phyloP scores from a whole-genome alignment of 1,139 yeast genomes.

The Magnusiomyces suaveolens region DNA sequence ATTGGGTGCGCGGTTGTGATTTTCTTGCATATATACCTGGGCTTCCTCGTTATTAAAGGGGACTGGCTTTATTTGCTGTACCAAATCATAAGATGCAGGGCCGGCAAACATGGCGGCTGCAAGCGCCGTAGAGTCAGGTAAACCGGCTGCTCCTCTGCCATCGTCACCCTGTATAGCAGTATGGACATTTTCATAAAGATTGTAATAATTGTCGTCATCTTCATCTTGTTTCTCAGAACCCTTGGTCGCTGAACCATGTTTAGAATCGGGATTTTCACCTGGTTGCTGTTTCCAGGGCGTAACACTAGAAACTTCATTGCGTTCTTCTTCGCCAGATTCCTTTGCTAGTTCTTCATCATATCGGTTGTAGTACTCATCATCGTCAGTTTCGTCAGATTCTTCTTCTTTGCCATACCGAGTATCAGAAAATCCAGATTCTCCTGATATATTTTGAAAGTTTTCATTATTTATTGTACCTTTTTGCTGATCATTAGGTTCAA shows the following conservation, averaged over 20 bases:
- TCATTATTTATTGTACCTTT: not conserved
- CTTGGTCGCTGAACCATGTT: not conserved
- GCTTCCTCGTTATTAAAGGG: not conserved
- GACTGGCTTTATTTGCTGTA: not conserved
- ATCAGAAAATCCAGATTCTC: not conserved
- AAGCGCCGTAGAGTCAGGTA: not conserved
- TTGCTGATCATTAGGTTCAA: not conserved
- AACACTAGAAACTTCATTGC: not conserved
- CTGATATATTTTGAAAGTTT: not conserved
- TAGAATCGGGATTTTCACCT: not conserved
- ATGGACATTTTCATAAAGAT: not conserved
- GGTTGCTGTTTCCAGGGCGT: not conserved
- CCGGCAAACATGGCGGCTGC: not conserved
- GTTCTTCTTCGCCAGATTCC: not conserved
- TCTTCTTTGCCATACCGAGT: not conserved
- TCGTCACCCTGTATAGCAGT: slow-evolving; percentile 3
- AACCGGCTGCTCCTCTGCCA: not conserved
- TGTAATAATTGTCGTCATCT: slow-evolving; percentile 3
- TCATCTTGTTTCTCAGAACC: not conserved
- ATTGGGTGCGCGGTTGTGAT: not conserved
- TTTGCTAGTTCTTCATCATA: slow-evolving; percentile 1
- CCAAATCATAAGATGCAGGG: not conserved
- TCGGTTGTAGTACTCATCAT: not conserved
- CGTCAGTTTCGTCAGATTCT: not conserved
- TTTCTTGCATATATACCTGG: not conserved